A percentile compares a stretch with the other conserved stretches of the same genome.
Evolutionary conservation across 1,139 yeast species (phyloP).

Genomic region (Zygoascus sp.): DNA sequence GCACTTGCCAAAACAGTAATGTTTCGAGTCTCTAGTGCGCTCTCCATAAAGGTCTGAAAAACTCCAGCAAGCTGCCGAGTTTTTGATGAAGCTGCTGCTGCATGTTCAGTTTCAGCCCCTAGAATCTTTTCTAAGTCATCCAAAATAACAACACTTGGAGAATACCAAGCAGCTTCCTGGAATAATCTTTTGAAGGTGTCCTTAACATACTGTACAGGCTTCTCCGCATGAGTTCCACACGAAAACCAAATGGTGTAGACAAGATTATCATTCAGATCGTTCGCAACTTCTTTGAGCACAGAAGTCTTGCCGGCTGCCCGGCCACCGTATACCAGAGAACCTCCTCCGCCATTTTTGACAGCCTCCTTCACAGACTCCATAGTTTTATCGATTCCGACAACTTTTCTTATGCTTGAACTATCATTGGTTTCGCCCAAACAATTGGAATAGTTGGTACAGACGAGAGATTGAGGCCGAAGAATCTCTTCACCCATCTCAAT

Average conservation of each 20-base stretch:
- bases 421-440: conserved; percentile 3
- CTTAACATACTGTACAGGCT: conserved; percentile 49
- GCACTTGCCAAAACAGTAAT: conserved; percentile 56
- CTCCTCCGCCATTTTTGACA: conserved; percentile 47
- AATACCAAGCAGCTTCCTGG: conserved; percentile 67
- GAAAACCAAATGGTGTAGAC: conserved; percentile 45
- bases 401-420: conserved; percentile 21
- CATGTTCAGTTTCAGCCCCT: conserved; percentile 68
- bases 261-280: conserved; percentile 40
- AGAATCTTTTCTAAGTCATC: conserved; percentile 80
- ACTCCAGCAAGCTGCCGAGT: conserved; percentile 56
- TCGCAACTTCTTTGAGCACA: conserved; percentile 43
- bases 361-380: conserved; percentile 43
- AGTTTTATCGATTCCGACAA: conserved; percentile 56
- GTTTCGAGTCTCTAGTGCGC: conserved; percentile 42
- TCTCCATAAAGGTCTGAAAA: conserved; percentile 38
- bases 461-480: conserved; percentile 48
- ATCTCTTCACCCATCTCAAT: conserved; percentile 54
- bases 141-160: conserved; percentile 68
- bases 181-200: conserved; percentile 50
- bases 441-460: conserved; percentile 28
- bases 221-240: conserved; percentile 55
- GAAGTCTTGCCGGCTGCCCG: conserved; percentile 80
- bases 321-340: conserved; percentile 63
- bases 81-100: conserved; percentile 46